A percentile compares a stretch with the other conserved stretches of the same genome.
Conservation (phyloP, 805 yeast genomes). For the Tetrapisispora fleetii region DNA sequence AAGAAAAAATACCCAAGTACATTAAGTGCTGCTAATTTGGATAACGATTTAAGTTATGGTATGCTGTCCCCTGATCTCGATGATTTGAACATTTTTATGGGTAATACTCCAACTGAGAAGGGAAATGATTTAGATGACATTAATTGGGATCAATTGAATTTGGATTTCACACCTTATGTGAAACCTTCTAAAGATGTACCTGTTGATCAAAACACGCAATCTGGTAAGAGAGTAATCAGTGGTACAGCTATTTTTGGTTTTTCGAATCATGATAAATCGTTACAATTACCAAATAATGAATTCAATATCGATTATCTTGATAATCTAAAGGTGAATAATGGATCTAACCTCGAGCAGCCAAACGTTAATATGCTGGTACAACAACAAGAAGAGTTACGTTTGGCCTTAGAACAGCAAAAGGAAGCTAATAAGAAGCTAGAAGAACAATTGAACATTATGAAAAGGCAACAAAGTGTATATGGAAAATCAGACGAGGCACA, state of each 20-base stretch:
- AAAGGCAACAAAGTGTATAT: conserved; percentile 16
- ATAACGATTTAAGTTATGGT: not conserved
- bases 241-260: conserved; percentile 80
- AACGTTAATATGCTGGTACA: conserved; percentile 7
- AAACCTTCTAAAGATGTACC: not conserved
- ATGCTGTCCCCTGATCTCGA: not conserved
- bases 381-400: conserved; percentile 25
- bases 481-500: conserved; percentile 12
- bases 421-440: conserved; percentile 24
- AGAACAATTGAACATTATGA: conserved; percentile 21
- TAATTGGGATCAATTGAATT: conserved; percentile 17
- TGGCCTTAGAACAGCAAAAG: conserved; percentile 26
- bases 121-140: conserved; percentile 1
- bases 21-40: not conserved
- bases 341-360: not conserved
- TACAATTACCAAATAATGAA: conserved; percentile 15
- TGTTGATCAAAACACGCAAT: conserved; percentile 21
- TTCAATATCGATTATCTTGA: not conserved
- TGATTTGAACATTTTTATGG: not conserved
- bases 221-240: conserved; percentile 49
- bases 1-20: conserved; percentile 3
- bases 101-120: not conserved
- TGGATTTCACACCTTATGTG: conserved; percentile 6
- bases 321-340: not conserved
- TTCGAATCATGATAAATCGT: conserved; percentile 49